Evolutionary conservation across 2,329 filamentous ascomycete species (phyloP).

Genomic region (Colletotrichum caudatum): DNA sequence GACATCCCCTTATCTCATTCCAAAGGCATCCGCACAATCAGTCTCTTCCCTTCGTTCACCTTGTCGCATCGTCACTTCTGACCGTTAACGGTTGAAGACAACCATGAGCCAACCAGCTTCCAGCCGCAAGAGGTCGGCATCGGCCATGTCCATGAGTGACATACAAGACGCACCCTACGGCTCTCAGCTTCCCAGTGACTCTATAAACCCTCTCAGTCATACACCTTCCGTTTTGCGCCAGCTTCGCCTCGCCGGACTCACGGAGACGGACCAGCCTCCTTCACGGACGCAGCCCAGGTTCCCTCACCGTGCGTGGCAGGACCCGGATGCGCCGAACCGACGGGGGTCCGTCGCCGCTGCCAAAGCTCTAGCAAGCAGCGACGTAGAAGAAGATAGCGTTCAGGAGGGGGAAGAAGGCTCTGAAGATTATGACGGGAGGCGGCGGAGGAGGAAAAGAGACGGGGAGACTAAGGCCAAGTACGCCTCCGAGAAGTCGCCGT

Average conservation of each 20-base stretch:
- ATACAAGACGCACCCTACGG: slow-evolving; percentile 18
- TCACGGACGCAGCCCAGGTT: slow-evolving; percentile 57
- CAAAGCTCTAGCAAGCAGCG: slow-evolving; percentile 22
- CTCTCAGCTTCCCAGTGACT: slow-evolving; percentile 48
- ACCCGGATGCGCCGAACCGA: slow-evolving; percentile 11
- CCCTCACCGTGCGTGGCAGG: slow-evolving; percentile 59
- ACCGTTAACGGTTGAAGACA: background rate
- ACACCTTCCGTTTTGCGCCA: slow-evolving; percentile 64
- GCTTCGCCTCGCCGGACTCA: slow-evolving; percentile 65
- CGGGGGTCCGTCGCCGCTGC: background rate
- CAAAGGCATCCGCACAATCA: no score
- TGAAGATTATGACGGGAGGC: slow-evolving; percentile 34
- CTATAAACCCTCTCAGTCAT: slow-evolving; percentile 68
- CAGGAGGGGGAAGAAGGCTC: slow-evolving; percentile 4
- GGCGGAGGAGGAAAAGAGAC: slow-evolving; percentile 40
- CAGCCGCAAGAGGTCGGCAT: slow-evolving; percentile 51
- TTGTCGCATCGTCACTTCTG: background rate
- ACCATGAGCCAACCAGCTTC: slow-evolving; percentile 20
- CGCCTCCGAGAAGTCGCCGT: slow-evolving; percentile 36
- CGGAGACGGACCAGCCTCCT: slow-evolving; percentile 59
- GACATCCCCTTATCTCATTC: background rate
- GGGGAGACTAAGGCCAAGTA: slow-evolving; percentile 37
- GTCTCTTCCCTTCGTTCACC: no score
- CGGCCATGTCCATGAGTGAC: slow-evolving; percentile 40
- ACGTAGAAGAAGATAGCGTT: slow-evolving; percentile 5